phyloP scores from a whole-genome alignment of 2,329 filamentous ascomycete species.

The Pseudogymnoascus sp. region DNA sequence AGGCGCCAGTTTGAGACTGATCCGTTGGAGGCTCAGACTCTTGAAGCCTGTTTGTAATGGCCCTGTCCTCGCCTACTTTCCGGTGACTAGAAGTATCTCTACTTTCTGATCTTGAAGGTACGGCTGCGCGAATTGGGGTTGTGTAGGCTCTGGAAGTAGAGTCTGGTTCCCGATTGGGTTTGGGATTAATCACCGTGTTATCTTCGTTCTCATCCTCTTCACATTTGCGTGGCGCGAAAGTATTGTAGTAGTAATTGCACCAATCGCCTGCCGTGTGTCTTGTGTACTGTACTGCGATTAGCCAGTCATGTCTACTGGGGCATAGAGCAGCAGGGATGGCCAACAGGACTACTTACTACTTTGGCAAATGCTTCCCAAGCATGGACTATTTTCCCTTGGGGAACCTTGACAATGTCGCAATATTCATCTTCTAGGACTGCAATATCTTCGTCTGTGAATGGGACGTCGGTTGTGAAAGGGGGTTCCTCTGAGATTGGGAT shows the following conservation, averaged over 20 bases:
- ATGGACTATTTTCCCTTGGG: conserved; percentile 19
- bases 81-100: conserved; percentile 15
- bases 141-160: not conserved
- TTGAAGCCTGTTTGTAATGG: not conserved
- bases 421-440: conserved; percentile 17
- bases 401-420: conserved; percentile 21
- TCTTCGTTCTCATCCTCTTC: not conserved
- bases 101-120: conserved; percentile 11
- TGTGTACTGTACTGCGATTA: conserved; percentile 19
- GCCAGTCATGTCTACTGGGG: conserved; percentile 4
- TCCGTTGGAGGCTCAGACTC: not conserved
- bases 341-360: conserved; percentile 16
- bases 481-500: not conserved
- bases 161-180: not conserved
- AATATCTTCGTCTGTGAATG: conserved; percentile 23
- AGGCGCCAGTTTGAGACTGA: not conserved
- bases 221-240: conserved; percentile 16
- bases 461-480: not conserved
- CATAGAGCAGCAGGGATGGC: not conserved
- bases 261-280: conserved; percentile 28
- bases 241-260: conserved; percentile 24
- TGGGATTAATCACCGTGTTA: not conserved
- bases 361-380: conserved; percentile 25
- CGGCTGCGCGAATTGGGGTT: not conserved
- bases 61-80: not conserved